Evolutionary conservation across 306 rosid genomes (phyloP).

Genomic region (Vigna mungo): DNA sequence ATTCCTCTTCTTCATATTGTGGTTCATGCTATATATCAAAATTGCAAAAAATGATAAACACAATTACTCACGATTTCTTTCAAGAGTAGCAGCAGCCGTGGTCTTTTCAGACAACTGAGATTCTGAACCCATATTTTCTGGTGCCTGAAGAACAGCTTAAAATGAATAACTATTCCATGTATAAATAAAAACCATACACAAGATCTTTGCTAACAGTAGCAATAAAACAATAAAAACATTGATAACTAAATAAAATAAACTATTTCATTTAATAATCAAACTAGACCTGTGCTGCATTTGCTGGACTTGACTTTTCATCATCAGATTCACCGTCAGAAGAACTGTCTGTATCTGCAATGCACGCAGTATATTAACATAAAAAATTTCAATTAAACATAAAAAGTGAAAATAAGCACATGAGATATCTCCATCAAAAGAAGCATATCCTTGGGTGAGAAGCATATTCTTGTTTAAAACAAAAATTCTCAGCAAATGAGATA

Average conservation of each 20-base stretch:
- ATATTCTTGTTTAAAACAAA: constrained; percentile 16
- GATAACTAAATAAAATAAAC: not conserved
- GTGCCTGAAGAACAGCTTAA: constrained; percentile 56
- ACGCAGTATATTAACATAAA: constrained; percentile 20
- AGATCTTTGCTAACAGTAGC: constrained; percentile 37
- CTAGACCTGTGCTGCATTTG: constrained; percentile 56
- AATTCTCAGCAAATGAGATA: not conserved
- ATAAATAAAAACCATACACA: constrained; percentile 10
- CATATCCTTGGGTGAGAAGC: constrained; percentile 22
- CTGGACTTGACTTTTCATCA: constrained; percentile 58
- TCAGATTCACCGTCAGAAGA: constrained; percentile 68
- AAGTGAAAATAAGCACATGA: constrained; percentile 7
- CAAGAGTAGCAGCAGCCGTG: constrained; percentile 52
- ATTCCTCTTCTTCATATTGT: constrained; percentile 22
- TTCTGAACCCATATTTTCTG: constrained; percentile 54
- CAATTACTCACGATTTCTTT: constrained; percentile 74
- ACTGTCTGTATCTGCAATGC: constrained; percentile 58
- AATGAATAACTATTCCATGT: not conserved
- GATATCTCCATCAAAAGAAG: not conserved
- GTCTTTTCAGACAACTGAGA: constrained; percentile 56
- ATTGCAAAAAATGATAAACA: constrained; percentile 36
- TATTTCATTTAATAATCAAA: constrained; percentile 26
- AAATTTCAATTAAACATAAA: constrained; percentile 18
- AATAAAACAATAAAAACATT: constrained; percentile 37
- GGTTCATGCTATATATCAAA: constrained; percentile 9